Evolutionary conservation across 768 basidiomycete genomes (phyloP).

Genomic region (Lactarius evosmus): DNA sequence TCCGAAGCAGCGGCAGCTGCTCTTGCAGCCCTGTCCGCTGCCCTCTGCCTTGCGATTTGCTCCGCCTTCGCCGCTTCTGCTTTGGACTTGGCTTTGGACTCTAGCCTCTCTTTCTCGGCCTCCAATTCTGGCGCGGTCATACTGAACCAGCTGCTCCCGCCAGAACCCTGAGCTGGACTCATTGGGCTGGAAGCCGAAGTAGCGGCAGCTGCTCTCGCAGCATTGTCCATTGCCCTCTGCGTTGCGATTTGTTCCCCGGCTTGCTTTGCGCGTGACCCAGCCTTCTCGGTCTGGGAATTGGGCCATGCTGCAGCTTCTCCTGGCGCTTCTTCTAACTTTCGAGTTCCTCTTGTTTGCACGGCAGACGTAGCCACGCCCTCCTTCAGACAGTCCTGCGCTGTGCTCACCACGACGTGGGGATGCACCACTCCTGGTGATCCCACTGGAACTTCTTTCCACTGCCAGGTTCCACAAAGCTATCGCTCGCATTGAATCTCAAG

Average conservation of each 20-base stretch:
- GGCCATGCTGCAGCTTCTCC: not conserved
- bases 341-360: not conserved
- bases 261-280: not conserved
- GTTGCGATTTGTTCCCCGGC: not conserved
- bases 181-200: not conserved
- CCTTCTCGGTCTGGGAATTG: not conserved
- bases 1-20: not conserved
- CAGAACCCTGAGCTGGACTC: slow-evolving; percentile 9
- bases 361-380: not conserved
- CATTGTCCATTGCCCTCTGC: slow-evolving; percentile 10
- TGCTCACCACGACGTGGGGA: not conserved
- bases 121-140: too few relatives aligned
- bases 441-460: not conserved
- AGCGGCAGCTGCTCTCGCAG: not conserved
- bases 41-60: slow-evolving; percentile 1
- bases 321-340: not conserved
- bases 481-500: not conserved
- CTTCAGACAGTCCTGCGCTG: not conserved
- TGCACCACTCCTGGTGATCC: not conserved
- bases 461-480: not conserved
- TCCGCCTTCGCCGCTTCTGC: not conserved
- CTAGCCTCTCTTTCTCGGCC: not conserved
- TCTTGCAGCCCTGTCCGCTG: slow-evolving; percentile 7
- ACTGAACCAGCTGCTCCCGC: too few relatives aligned
- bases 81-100: not conserved